Conservation (phyloP, 768 basidiomycete species). For the Trametes coccinea region DNA sequence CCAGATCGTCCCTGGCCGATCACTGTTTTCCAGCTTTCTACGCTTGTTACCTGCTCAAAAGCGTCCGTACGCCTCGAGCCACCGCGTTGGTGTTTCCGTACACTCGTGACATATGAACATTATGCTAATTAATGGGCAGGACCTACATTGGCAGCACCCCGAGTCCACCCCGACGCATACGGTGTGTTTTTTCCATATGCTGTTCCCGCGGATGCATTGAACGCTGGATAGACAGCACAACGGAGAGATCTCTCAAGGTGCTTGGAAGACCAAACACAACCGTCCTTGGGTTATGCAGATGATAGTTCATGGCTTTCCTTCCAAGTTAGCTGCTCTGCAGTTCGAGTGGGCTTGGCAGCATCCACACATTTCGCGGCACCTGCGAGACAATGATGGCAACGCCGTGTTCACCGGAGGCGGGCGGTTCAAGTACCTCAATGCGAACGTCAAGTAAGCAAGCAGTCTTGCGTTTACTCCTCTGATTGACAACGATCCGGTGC, state of each 20-base stretch:
- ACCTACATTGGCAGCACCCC: slow-evolving; percentile 81
- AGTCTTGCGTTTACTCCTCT: not conserved
- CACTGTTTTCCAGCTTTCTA: slow-evolving; percentile 69
- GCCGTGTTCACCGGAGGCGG: slow-evolving; percentile 39
- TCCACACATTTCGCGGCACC: slow-evolving; percentile 66
- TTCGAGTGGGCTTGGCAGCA: slow-evolving; percentile 92
- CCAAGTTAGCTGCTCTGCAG: slow-evolving; percentile 69
- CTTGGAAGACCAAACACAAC: slow-evolving; percentile 58
- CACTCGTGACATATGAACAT: not conserved
- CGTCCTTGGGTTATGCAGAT: slow-evolving; percentile 84
- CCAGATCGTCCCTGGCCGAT: slow-evolving; percentile 25
- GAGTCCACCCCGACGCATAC: slow-evolving; percentile 62
- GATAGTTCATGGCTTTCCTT: slow-evolving; percentile 84
- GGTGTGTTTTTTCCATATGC: slow-evolving; percentile 36
- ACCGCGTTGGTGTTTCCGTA: slow-evolving; percentile 36
- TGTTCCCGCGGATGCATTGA: too few species aligned
- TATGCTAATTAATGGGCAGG: slow-evolving; percentile 32
- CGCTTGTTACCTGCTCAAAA: slow-evolving; percentile 81
- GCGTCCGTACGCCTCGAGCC: slow-evolving; percentile 53
- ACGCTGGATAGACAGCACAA: slow-evolving; percentile 66
- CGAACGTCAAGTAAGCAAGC: slow-evolving; percentile 48
- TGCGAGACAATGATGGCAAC: slow-evolving; percentile 47
- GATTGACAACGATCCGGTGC: not conserved
- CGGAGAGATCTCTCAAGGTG: slow-evolving; percentile 71
- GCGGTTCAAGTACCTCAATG: slow-evolving; percentile 37